Conservation (phyloP, 1,284 basidiomycete species). For the Moesziomyces sp. region DNA sequence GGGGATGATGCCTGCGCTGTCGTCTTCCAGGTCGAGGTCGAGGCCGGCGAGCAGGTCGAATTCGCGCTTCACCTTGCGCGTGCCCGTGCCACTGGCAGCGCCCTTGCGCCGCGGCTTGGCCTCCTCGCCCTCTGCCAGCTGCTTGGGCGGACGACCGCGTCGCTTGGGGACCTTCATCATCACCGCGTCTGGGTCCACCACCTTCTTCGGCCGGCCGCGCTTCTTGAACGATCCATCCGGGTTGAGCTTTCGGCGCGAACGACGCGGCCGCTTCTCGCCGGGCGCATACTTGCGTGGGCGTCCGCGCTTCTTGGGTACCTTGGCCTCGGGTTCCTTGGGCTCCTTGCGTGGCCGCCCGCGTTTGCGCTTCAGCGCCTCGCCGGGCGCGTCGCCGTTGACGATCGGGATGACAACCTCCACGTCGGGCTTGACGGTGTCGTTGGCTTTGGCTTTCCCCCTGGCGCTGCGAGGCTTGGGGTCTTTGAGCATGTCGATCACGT, state of each 20-base stretch:
- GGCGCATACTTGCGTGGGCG: slow-evolving; percentile 39
- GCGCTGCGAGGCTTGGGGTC: slow-evolving; percentile 1
- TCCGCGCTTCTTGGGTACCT: slow-evolving; percentile 41
- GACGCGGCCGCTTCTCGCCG: slow-evolving; percentile 25
- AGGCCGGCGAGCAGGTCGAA: slow-evolving; percentile 43
- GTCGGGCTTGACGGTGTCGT: background rate
- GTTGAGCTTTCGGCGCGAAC: slow-evolving; percentile 34
- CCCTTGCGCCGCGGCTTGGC: background rate
- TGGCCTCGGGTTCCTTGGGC: slow-evolving; percentile 13
- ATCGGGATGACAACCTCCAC: slow-evolving; percentile 35
- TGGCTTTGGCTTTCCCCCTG: slow-evolving; percentile 10
- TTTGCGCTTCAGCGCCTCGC: slow-evolving; percentile 13
- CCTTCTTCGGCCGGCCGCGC: slow-evolving; percentile 42
- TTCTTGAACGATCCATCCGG: slow-evolving; percentile 36
- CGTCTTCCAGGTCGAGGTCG: slow-evolving; percentile 32
- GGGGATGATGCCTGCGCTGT: slow-evolving; percentile 18
- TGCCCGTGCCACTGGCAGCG: background rate
- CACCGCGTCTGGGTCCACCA: slow-evolving; percentile 30
- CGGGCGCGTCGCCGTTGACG: slow-evolving; percentile 2
- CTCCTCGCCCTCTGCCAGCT: slow-evolving; percentile 7
- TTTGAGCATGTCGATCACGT: slow-evolving; percentile 42
- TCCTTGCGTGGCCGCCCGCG: slow-evolving; percentile 32
- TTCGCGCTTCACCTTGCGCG: slow-evolving; percentile 30
- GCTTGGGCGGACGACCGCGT: slow-evolving; percentile 35
- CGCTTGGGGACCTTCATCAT: slow-evolving; percentile 40